A percentile compares a stretch with the other conserved stretches of the same genome.
These are phyloP conservation scores for Diaporthe batatas DNA, from an alignment of 2,329 filamentous ascomycete species.

Conservation along the genomic window DNA sequence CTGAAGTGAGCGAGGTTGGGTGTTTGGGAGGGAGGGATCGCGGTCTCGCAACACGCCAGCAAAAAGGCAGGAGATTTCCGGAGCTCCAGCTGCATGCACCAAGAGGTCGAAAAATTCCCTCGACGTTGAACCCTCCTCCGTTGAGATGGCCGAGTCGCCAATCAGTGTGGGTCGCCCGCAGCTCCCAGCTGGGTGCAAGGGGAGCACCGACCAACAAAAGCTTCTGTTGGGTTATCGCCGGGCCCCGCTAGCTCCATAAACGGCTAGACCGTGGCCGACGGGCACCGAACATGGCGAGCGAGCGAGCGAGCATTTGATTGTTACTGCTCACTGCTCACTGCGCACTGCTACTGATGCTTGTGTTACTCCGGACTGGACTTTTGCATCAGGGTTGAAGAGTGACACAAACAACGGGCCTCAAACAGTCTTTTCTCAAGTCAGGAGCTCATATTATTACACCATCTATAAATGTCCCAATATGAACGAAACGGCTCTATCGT, in stretches of 20 bases:
- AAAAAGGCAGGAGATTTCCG: slow-evolving; percentile 35
- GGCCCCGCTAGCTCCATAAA: slow-evolving; percentile 30
- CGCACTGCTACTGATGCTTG: background rate
- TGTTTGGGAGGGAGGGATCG: slow-evolving; percentile 19
- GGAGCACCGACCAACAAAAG: slow-evolving; percentile 38
- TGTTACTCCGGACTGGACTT: slow-evolving; percentile 8
- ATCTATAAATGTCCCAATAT: slow-evolving; percentile 13
- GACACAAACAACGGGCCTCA: background rate
- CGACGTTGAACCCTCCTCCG: slow-evolving; percentile 36
- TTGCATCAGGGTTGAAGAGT: background rate
- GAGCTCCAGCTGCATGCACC: slow-evolving; percentile 28
- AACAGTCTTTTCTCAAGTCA: background rate
- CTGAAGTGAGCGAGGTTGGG: background rate
- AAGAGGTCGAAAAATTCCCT: slow-evolving; percentile 34
- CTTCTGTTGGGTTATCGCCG: slow-evolving; percentile 40
- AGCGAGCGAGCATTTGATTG: slow-evolving; percentile 7
- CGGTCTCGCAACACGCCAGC: slow-evolving; percentile 34
- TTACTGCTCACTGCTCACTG: background rate
- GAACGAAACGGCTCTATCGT: slow-evolving; percentile 3
- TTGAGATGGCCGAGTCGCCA: slow-evolving; percentile 38
- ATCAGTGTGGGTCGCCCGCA: slow-evolving; percentile 34
- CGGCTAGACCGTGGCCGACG: slow-evolving; percentile 35
- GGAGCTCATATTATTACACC: slow-evolving; percentile 32
- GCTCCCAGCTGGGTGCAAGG: slow-evolving; percentile 11
- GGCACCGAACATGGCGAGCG: slow-evolving; percentile 37